Evolutionary conservation across 2,329 filamentous ascomycete genomes (phyloP), one percentile per base, ranked within the genome.

Genomic region (Colletotrichum endophyticum): DNA sequence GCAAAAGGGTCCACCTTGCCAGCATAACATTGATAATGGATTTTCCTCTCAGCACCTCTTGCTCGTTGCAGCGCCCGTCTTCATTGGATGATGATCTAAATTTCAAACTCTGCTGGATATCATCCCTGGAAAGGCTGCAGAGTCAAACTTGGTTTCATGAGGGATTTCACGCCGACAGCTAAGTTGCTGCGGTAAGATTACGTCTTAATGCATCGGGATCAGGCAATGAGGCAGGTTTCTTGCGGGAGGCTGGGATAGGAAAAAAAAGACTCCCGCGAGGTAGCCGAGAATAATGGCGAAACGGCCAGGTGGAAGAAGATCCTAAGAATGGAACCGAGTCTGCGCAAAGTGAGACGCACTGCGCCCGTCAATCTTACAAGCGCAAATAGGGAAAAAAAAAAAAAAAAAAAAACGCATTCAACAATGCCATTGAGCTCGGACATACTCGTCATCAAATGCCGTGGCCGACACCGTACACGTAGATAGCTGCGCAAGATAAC

Each of bases 21-120:
- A 34, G 70, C 74, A 76, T 66, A 69, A 61, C 70, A 74, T 76
- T 76, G 71, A 74, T 76, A 76, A 76, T 76, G 71, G 71, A 61
- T 76, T 76, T 74, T 49, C 15, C 28, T 36, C 59, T 12, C 12
- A 28, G 8, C 12, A 25, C 27, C 44, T 25, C 74, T 74, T 74
- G 74, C 49, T 61, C 16, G 44, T 53, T 49, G 44, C 61, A 49
- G 61, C 49, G 32, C 57, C 30, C n/a, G 28, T 68, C 70, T 76
- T 74, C 74, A 76, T 76, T 76, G 70, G 74, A 66, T 25, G 70
- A 27, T 19, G 64, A 69, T 69, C 57, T 69, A 13, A 70, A 53
- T 69, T 64, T 63, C 59, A 69, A 69, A 73, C 34, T 66, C 25
- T 69, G 49, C 66, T 68, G 74, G 28, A 66, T 63, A 34, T 49